A percentile compares a stretch with the other conserved stretches of the same genome.
These are phyloP conservation scores for Tylopilus sp. DNA, from an alignment of 768 basidiomycete genomes.

Conservation along the genomic window DNA sequence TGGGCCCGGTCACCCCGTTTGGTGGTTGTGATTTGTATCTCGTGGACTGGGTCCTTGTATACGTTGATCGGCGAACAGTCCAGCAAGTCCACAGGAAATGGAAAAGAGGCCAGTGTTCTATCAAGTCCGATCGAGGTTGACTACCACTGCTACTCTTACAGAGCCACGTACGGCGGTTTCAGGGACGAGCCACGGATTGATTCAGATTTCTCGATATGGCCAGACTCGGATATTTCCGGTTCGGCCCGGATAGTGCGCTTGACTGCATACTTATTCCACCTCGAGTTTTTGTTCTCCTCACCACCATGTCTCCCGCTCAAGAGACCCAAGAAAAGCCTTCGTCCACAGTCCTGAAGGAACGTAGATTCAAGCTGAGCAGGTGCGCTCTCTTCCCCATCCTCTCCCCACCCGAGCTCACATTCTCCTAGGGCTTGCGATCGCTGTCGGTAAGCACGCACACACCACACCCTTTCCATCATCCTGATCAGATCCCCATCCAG, in stretches of 20 bases:
- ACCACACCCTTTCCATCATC: not conserved
- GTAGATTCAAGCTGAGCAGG: slow-evolving; percentile 88
- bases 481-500: slow-evolving; percentile 34
- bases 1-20: not conserved
- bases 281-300: slow-evolving; percentile 1
- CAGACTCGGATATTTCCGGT: slow-evolving; percentile 23
- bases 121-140: slow-evolving; percentile 23
- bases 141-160: too few species aligned
- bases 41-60: not conserved
- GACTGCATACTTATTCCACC: slow-evolving; percentile 27
- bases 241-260: slow-evolving; percentile 23
- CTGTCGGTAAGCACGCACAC: slow-evolving; percentile 63
- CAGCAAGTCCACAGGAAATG: not conserved
- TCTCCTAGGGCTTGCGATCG: slow-evolving; percentile 79
- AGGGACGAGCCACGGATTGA: not conserved
- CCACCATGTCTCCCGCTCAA: slow-evolving; percentile 30
- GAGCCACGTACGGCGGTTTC: slow-evolving; percentile 21
- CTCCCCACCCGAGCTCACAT: slow-evolving; percentile 5
- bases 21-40: not conserved
- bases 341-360: slow-evolving; percentile 63
- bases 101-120: slow-evolving; percentile 18
- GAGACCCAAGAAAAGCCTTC: slow-evolving; percentile 43
- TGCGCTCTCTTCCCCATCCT: slow-evolving; percentile 28
- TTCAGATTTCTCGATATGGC: not conserved
- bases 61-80: slow-evolving; percentile 24